Conservation (phyloP, 345 rosid species). For the Citrus sp. region DNA sequence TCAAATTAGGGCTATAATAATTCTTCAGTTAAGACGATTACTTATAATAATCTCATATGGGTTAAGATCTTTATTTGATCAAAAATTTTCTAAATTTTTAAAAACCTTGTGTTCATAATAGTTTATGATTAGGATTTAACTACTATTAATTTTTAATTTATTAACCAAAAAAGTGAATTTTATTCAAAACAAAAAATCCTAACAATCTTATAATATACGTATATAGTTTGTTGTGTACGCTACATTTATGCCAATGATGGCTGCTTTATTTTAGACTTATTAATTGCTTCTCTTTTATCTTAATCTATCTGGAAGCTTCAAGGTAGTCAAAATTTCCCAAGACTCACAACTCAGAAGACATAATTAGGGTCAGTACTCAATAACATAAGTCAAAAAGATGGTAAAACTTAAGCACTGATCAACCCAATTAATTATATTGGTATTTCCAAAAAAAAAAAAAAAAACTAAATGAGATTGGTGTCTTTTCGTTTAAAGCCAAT, state of each 20-base stretch:
- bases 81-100: too few relatives aligned
- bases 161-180: too few relatives aligned
- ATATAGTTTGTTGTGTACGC: neutral
- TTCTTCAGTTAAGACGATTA: neutral
- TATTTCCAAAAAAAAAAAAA: too few relatives aligned
- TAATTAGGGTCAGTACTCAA: too few relatives aligned
- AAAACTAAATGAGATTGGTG: too few relatives aligned
- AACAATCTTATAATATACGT: too few relatives aligned
- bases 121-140: too few relatives aligned
- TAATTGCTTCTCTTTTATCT: neutral
- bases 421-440: neutral
- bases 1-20: neutral
- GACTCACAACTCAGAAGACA: neutral
- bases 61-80: too few relatives aligned
- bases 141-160: too few relatives aligned
- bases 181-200: too few relatives aligned
- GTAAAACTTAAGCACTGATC: neutral
- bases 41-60: neutral
- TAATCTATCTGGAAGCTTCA: neutral
- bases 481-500: too few relatives aligned
- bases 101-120: too few relatives aligned
- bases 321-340: neutral
- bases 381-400: neutral
- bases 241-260: neutral
- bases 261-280: neutral